Percentiles rank a stretch among this genome's conserved stretches.
Conservation (phyloP, 2,329 filamentous ascomycete genomes). For the Neofusicoccum sp. region DNA sequence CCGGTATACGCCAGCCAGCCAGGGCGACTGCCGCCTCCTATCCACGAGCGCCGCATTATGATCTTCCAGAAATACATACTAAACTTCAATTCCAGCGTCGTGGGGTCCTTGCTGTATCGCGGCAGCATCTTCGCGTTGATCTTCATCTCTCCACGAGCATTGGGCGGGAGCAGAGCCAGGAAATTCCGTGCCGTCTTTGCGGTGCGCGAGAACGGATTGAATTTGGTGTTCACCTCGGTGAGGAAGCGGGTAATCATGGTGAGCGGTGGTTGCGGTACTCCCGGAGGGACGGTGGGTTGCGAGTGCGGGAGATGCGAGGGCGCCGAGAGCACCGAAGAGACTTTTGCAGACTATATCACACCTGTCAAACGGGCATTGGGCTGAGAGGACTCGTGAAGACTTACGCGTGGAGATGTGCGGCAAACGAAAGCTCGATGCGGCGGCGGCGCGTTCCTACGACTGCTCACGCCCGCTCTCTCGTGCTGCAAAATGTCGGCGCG, state of each 20-base stretch:
- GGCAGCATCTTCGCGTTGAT: slow-evolving; percentile 78
- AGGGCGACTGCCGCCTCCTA: background rate
- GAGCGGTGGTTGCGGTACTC: slow-evolving; percentile 28
- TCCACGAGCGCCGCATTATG: background rate
- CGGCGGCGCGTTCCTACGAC: background rate
- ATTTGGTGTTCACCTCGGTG: slow-evolving; percentile 80
- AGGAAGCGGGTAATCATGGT: slow-evolving; percentile 84
- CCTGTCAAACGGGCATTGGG: background rate
- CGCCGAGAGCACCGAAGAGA: background rate
- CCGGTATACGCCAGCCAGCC: background rate
- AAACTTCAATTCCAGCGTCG: slow-evolving; percentile 77
- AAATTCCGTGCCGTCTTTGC: slow-evolving; percentile 86
- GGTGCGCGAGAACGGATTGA: slow-evolving; percentile 85
- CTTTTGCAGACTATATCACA: background rate
- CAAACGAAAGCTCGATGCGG: background rate
- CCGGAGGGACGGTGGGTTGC: background rate
- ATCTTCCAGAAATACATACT: slow-evolving; percentile 57
- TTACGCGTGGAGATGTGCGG: background rate
- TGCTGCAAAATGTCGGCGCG: slow-evolving; percentile 16
- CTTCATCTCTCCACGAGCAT: slow-evolving; percentile 73
- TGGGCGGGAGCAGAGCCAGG: slow-evolving; percentile 79
- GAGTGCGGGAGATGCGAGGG: background rate
- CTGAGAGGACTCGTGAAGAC: background rate
- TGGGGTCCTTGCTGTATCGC: slow-evolving; percentile 67
- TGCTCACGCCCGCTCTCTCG: background rate